Evolutionary conservation across 352 stramenopile species (phyloP), one percentile per base, ranked within the genome.

Genomic region (Phytophthora constricta): DNA sequence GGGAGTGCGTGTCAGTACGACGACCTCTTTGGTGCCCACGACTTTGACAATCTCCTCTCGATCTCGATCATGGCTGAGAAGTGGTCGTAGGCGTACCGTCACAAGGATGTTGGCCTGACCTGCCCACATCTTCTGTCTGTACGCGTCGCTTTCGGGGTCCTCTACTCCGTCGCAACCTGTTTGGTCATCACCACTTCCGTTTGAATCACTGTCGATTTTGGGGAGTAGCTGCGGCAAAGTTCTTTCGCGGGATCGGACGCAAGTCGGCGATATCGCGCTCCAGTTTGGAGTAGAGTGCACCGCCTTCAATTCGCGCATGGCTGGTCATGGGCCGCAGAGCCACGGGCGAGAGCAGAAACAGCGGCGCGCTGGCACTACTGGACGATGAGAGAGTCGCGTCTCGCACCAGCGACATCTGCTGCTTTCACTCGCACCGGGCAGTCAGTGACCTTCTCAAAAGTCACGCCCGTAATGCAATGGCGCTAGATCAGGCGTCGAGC

Each of bases 71-170:
- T 97, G 85, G 9, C 76, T 80, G 26, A 92, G 70, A 23, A 92
- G 75, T 4, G 92, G 92, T 19, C 92, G 87, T 39, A 97, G 77
- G 3, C 92, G 87, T 39, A 98, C 92, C 0, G 87, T 86, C 41
- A 98, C 91, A 5, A 97, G 72, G 49, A 97, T 93, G 57, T 96
- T 97, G 34, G 85, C 82, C 48, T 96, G 86, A 0, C 89, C 91
- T 7, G 81, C 86, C 90, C 90, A 96, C 87, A 95, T 95, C 14
- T 88, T 87, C 13, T 88, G 72, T 63, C 84, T 81, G 68, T 91
- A 91, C 19, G 61, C 75, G 19, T 92, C 87, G 10, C 75, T 91
- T 4, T 91, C 81, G 2, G 72, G 62, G 26, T 88, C 68, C 5
- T 23, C 41, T 63, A 43, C 20, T 58, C 33, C 26, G 27, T 58